Conservation (phyloP, 2,329 filamentous ascomycete species). For the Diaporthe aspalathi region DNA sequence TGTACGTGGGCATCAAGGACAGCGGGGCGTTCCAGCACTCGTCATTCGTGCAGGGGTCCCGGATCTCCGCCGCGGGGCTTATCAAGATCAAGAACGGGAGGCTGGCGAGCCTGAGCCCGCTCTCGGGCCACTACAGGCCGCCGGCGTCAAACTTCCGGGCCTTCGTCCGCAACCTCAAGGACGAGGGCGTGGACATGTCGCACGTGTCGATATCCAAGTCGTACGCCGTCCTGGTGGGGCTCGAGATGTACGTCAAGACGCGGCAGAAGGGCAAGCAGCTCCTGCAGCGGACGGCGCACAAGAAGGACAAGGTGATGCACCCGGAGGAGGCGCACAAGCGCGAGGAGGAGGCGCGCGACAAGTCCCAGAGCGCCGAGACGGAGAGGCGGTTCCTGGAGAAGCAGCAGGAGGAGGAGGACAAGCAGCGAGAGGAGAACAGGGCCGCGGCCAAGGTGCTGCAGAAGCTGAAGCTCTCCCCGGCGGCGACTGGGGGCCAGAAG, state of each 20-base stretch:
- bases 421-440: conserved; percentile 53
- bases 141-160: conserved; percentile 85
- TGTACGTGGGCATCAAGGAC: conserved; percentile 92
- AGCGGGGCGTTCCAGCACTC: conserved; percentile 91
- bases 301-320: conserved; percentile 69
- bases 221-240: conserved; percentile 83
- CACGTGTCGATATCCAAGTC: conserved; percentile 82
- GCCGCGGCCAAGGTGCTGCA: conserved; percentile 51
- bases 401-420: conserved; percentile 49
- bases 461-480: conserved; percentile 53
- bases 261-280: conserved; percentile 71
- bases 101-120: conserved; percentile 76
- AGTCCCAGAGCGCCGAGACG: conserved; percentile 68
- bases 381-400: conserved; percentile 58
- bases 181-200: conserved; percentile 81
- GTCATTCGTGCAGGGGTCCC: conserved; percentile 85
- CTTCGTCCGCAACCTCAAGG: conserved; percentile 79
- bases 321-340: conserved; percentile 68
- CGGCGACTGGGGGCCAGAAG: conserved; percentile 44
- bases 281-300: conserved; percentile 60
- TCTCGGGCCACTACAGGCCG: conserved; percentile 86
- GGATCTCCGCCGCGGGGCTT: conserved; percentile 84
- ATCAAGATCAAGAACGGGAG: conserved; percentile 88
- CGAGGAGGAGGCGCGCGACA: conserved; percentile 70
- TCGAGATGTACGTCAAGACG: conserved; percentile 82